A percentile compares a stretch with the other conserved stretches of the same genome.
Conservation (phyloP, 192 early-diverging fungal genomes). For the Mortierella hygrophila region DNA sequence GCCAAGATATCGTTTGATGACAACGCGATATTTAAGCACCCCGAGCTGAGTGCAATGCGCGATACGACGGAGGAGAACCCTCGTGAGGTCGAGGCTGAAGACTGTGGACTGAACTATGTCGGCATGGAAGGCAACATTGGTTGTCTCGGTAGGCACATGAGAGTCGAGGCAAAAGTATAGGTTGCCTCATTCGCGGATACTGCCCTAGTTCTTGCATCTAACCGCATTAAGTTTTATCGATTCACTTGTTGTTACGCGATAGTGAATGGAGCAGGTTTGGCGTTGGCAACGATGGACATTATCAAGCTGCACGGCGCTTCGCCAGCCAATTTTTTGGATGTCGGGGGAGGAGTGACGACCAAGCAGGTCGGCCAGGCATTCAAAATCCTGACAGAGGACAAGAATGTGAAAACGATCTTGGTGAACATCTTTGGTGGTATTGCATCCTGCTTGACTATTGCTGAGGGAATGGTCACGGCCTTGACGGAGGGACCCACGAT, state of each 20-base stretch:
- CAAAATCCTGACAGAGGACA: constrained; percentile 50
- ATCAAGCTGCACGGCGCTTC: constrained; percentile 46
- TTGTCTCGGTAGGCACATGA: constrained; percentile 25
- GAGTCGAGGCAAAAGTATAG: neutral
- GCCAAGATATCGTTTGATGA: constrained; percentile 52
- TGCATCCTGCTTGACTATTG: constrained; percentile 46
- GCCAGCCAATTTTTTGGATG: constrained; percentile 52
- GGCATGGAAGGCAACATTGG: constrained; percentile 54
- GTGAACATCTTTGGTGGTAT: constrained; percentile 55
- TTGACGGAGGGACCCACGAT: constrained; percentile 30
- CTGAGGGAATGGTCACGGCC: constrained; percentile 42
- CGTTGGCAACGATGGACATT: constrained; percentile 53
- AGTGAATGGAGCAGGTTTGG: constrained; percentile 49
- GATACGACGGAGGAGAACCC: constrained; percentile 49
- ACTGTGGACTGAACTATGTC: constrained; percentile 43
- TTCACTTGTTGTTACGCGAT: neutral
- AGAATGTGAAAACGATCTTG: constrained; percentile 52
- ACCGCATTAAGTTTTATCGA: neutral
- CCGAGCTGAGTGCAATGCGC: constrained; percentile 35
- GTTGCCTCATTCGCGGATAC: neutral
- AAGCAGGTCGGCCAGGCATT: constrained; percentile 46
- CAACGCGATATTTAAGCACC: constrained; percentile 45
- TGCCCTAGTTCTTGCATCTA: neutral
- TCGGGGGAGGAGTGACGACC: constrained; percentile 46
- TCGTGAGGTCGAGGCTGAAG: constrained; percentile 44